phyloP scores from a whole-genome alignment of 768 basidiomycete species.

The Coprinopsis marcescibilis region DNA sequence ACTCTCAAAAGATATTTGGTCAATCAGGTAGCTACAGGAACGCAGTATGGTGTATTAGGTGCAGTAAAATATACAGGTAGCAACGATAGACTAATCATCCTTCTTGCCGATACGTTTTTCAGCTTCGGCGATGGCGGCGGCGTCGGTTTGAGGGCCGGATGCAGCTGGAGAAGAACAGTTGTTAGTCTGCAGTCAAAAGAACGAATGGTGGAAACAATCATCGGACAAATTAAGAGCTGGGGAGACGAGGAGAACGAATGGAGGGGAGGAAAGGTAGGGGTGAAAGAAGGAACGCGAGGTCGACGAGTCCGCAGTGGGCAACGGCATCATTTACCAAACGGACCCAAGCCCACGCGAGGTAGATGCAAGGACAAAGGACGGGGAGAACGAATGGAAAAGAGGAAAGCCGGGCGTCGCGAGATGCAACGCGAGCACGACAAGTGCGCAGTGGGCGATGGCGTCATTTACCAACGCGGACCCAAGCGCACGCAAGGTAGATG shows the following conservation, averaged over 20 bases:
- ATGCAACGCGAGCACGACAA: neutral
- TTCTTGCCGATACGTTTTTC: conserved; percentile 79
- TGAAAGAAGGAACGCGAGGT: neutral
- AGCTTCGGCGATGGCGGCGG: conserved; percentile 80
- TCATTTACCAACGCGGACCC: too few relatives aligned
- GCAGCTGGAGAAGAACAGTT: conserved; percentile 29
- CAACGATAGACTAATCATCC: conserved; percentile 85
- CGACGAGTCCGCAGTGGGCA: too few relatives aligned
- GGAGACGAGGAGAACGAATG: neutral
- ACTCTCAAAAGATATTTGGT: too few relatives aligned
- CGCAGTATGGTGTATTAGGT: too few relatives aligned
- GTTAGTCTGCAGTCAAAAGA: neutral
- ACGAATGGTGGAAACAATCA: neutral
- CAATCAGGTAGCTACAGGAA: too few relatives aligned
- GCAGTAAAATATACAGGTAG: too few relatives aligned
- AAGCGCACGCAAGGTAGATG: too few relatives aligned
- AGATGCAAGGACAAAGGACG: neutral
- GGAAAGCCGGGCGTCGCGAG: too few relatives aligned
- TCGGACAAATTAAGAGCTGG: neutral
- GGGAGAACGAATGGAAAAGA: neutral
- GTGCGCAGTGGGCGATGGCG: too few relatives aligned
- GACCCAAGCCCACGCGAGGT: too few relatives aligned
- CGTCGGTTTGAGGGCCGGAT: conserved; percentile 77
- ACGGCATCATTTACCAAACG: too few relatives aligned
- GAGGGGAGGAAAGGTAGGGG: neutral